Base-by-base conservation (phyloP, 805 yeast genomes). In the Ogataea trehaloabstinens region DNA sequence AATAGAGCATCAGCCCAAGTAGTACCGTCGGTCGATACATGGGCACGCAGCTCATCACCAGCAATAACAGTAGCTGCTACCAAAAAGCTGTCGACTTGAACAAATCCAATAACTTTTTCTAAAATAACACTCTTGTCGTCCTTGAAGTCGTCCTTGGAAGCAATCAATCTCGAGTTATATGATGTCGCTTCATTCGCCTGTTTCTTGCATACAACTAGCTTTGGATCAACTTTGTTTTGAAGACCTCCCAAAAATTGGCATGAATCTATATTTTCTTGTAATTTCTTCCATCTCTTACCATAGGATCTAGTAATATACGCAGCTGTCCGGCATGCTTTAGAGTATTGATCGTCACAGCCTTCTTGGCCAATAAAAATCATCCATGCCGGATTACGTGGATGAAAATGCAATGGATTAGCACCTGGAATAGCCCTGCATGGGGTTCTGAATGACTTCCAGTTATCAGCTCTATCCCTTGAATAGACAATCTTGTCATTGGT, bases 1-100 rank as follows among this genome's bases (percentile, higher is more conserved):
- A 87, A 80, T 38, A 73, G 68, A 0, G 95, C 95, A 37, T 75
- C 80, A 0, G 90, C 84, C 73, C 84, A 90, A 7, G 61, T 67
- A 6, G 53, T 42, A 16, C 95, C 96, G 58, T 90, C 88, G 6
- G 76, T 65, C 1, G 95, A 80, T 2, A 85, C 87, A 49, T 73
- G 73, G 1, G 89, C 85, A 41, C 72, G 68, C 38, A 87, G 63
- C n/a, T 73, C 68, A 4, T 70, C 69, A 19, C 71, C 71, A 2
- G 66, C 73, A 5, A 62, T 58, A 21, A 69, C 66, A 3, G 79
- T 68, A 1, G 95, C 95, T 28, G 84, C 87, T 18, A 89, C 77
- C 13, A 84, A 64, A 52, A 71, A 90, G 15, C 74, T 78, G 18
- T 79, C 82, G n/a, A 80, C 78, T 32, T 79, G 68, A 28, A 86